A percentile compares a stretch with the other conserved stretches of the same genome.
phyloP scores from a whole-genome alignment of 1,139 yeast genomes.

The Hyphopichia burtonii region DNA sequence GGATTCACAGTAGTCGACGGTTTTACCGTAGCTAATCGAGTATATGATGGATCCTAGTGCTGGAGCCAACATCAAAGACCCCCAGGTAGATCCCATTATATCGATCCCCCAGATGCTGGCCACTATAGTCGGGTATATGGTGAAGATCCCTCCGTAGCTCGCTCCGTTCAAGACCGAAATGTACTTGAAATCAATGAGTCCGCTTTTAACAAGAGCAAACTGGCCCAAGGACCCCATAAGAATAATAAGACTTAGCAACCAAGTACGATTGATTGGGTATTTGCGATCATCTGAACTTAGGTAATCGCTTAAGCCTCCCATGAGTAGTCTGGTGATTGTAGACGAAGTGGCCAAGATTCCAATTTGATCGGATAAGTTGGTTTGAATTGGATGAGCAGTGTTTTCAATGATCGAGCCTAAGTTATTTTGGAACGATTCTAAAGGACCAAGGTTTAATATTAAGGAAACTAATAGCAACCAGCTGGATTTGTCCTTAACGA shows the following conservation, averaged over 20 bases:
- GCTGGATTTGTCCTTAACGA: constrained; percentile 63
- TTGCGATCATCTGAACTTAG: constrained; percentile 25
- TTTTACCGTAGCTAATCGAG: constrained; percentile 69
- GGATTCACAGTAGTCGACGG: constrained; percentile 49
- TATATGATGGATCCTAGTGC: constrained; percentile 77
- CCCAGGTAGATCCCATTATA: constrained; percentile 92
- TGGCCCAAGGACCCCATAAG: constrained; percentile 48
- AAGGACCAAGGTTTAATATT: constrained; percentile 74
- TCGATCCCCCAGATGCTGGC: constrained; percentile 89
- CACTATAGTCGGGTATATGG: constrained; percentile 79
- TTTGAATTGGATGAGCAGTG: constrained; percentile 8
- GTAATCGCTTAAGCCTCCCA: constrained; percentile 69
- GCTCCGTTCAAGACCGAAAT: constrained; percentile 63
- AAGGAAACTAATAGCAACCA: constrained; percentile 64
- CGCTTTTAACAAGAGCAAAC: constrained; percentile 4
- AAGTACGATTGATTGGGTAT: constrained; percentile 37
- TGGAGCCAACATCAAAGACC: constrained; percentile 86
- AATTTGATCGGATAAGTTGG: constrained; percentile 55
- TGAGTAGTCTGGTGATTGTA: constrained; percentile 48
- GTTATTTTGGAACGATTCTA: constrained; percentile 84
- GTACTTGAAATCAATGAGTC: constrained; percentile 21
- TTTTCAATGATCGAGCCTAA: constrained; percentile 62
- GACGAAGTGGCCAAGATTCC: constrained; percentile 41
- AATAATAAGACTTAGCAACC: constrained; percentile 43
- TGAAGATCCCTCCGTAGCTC: constrained; percentile 81